Evolutionary conservation across 345 rosid species (phyloP), one percentile per base, ranked within the genome.

Genomic region (Syzygium grande): DNA sequence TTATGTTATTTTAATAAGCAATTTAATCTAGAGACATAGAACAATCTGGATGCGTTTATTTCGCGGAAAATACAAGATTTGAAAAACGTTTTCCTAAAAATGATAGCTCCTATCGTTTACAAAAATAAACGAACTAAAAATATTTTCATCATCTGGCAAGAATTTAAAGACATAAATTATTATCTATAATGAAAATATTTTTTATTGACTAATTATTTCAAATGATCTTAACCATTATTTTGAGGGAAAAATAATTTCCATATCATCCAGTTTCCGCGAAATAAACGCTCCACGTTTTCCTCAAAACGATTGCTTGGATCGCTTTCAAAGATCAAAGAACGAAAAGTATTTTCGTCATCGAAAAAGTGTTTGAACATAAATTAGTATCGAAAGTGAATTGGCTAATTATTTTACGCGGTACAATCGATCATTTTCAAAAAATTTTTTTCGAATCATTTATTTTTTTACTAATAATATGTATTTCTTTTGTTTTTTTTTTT

Each of bases 401-500:
- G 25, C 4, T 22, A 55, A 7, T 55, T 55, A 23, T 55, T 55
- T 55, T 4, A 9, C 4, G 7, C 0, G 43, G 30, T 30, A 65
- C 2, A 30, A 30, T 3, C 5, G 2, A 65, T 15, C 15, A 65
- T 2, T 15, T n/a, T 29, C 7, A 63, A 1, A 5, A 22, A 59
- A 11, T 10, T 25, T 4, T 25, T 25, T 58, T 25, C 5, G 15
- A 52, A 52, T 12, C 4, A 52, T 12, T 52, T 52, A 52, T 52
- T 52, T 51, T 49, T 43, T 51, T 1, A 3, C 51, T 9, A 51
- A 51, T 52, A 52, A 52, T 52, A 13, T 4, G 17, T 12, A 12
- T 52, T 13, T 52, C 4, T 52, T 13, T 52, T 3, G 13, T 13
- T 52, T 11, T 52, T 3, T 3, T n/a, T n/a, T 13, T n/a, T 0